These are phyloP conservation scores for Globisporangium alternatum DNA, from an alignment of 352 stramenopile genomes.

Conservation along the genomic window DNA sequence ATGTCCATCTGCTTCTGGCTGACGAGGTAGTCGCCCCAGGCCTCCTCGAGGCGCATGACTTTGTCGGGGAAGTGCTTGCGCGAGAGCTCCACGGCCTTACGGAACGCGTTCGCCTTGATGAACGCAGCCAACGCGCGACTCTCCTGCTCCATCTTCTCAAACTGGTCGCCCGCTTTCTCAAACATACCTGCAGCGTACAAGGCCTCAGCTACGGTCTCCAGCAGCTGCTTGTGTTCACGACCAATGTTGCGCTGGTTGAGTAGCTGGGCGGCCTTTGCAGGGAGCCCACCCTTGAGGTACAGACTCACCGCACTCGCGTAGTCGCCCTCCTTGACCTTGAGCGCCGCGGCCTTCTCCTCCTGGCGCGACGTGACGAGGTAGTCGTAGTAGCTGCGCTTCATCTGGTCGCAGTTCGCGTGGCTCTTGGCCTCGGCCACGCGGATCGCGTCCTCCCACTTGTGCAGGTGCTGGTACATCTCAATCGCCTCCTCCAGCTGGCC, in stretches of 20 bases:
- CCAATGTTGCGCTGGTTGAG: slow-evolving; percentile 86
- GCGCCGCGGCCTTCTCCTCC: slow-evolving; percentile 87
- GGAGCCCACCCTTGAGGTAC: slow-evolving; percentile 91
- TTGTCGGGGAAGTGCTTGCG: slow-evolving; percentile 90
- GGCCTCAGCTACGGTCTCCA: slow-evolving; percentile 91
- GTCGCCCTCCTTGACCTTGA: slow-evolving; percentile 92
- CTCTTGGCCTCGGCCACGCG: slow-evolving; percentile 85
- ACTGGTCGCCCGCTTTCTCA: slow-evolving; percentile 93
- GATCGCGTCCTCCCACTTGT: slow-evolving; percentile 95
- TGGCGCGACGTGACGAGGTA: slow-evolving; percentile 92
- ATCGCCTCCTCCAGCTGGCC: slow-evolving; percentile 92
- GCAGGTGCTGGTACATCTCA: slow-evolving; percentile 93
- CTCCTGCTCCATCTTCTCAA: slow-evolving; percentile 92
- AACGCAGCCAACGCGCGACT: slow-evolving; percentile 88
- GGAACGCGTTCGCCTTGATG: slow-evolving; percentile 91
- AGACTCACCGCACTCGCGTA: slow-evolving; percentile 89
- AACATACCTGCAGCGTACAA: slow-evolving; percentile 89
- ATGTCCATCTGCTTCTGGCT: slow-evolving; percentile 94
- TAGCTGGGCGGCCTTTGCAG: slow-evolving; percentile 87
- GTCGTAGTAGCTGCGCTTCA: slow-evolving; percentile 92
- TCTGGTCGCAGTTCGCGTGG: slow-evolving; percentile 74
- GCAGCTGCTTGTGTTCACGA: slow-evolving; percentile 78
- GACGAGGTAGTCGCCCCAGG: slow-evolving; percentile 93
- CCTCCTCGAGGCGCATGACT: slow-evolving; percentile 88
- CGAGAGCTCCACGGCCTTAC: slow-evolving; percentile 92